Percentiles rank a stretch among this genome's conserved stretches.
Conservation (phyloP, 1,284 basidiomycete species). For the Cryptococcus jaspeensis region DNA sequence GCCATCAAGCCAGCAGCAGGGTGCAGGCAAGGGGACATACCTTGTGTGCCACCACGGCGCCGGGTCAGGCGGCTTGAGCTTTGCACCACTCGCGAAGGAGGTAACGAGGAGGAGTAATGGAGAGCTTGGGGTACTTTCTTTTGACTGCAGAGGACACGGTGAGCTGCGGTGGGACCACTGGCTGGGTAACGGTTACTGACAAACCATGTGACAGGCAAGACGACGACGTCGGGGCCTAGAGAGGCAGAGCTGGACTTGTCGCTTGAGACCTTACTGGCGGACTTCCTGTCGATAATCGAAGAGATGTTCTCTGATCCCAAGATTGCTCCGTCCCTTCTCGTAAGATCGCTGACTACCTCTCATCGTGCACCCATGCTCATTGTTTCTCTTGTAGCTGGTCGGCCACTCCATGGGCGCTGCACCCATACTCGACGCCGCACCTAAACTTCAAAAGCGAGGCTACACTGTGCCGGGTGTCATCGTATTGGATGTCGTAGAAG, state of each 20-base stretch:
- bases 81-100: slow-evolving; percentile 82
- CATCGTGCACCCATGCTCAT: neutral
- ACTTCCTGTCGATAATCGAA: slow-evolving; percentile 67
- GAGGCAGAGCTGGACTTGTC: slow-evolving; percentile 65
- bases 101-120: slow-evolving; percentile 63
- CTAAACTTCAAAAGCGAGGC: slow-evolving; percentile 63
- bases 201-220: slow-evolving; percentile 59
- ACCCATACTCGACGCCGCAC: slow-evolving; percentile 71
- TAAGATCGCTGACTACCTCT: slow-evolving; percentile 50
- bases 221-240: slow-evolving; percentile 30
- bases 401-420: slow-evolving; percentile 92
- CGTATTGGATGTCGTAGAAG: slow-evolving; percentile 95
- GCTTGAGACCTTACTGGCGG: slow-evolving; percentile 66
- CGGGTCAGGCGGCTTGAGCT: slow-evolving; percentile 83
- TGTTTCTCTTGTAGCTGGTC: slow-evolving; percentile 62
- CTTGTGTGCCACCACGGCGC: slow-evolving; percentile 94
- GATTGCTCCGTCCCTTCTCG: slow-evolving; percentile 68
- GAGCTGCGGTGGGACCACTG: slow-evolving; percentile 27
- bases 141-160: slow-evolving; percentile 91
- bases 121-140: slow-evolving; percentile 76
- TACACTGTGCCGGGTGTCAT: slow-evolving; percentile 77
- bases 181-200: slow-evolving; percentile 1
- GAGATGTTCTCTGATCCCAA: slow-evolving; percentile 66
- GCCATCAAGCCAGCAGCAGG: slow-evolving; percentile 3
- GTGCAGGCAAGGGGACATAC: slow-evolving; percentile 58